Conservation (phyloP, 768 basidiomycete genomes). For the Tylopilus vinaceipallidus region DNA sequence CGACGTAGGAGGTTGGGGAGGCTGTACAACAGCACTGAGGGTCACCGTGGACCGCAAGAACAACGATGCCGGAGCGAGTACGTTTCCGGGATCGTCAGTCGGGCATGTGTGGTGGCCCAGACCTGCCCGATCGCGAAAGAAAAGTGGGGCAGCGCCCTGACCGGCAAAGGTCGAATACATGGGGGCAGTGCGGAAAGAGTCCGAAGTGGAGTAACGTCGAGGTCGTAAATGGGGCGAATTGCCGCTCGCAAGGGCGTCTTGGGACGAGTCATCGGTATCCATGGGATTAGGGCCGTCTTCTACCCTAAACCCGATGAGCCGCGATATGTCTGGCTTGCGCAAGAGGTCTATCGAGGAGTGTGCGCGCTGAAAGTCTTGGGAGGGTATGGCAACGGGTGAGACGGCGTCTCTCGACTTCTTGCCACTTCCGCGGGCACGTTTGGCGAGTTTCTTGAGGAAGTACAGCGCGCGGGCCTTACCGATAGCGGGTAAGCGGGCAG, state of each 20-base stretch:
- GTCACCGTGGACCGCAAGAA: slow-evolving; percentile 14
- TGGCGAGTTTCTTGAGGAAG: slow-evolving; percentile 39
- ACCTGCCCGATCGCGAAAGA: slow-evolving; percentile 12
- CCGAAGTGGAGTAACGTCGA: slow-evolving; percentile 26
- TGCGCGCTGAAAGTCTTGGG: slow-evolving; percentile 25
- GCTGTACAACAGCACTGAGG: slow-evolving; percentile 7
- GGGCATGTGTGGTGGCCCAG: background rate
- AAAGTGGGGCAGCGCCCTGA: slow-evolving; percentile 8
- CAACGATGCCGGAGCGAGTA: slow-evolving; percentile 15
- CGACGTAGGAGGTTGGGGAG: slow-evolving; percentile 2
- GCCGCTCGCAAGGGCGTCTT: slow-evolving; percentile 25
- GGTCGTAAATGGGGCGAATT: slow-evolving; percentile 20
- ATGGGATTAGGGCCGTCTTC: slow-evolving; percentile 24
- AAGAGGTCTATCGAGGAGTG: slow-evolving; percentile 36
- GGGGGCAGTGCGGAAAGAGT: slow-evolving; percentile 10
- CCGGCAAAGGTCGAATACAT: slow-evolving; percentile 11
- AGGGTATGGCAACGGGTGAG: slow-evolving; percentile 23
- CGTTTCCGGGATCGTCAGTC: background rate
- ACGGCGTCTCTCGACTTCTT: slow-evolving; percentile 30
- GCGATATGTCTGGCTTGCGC: slow-evolving; percentile 25
- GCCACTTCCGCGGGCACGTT: slow-evolving; percentile 32
- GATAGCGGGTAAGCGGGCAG: background rate
- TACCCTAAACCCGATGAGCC: slow-evolving; percentile 22
- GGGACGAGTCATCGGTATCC: slow-evolving; percentile 33
- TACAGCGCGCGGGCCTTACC: slow-evolving; percentile 34